Evolutionary conservation across 2,329 filamentous ascomycete genomes (phyloP).

Genomic region (Lasiodiplodia theobromae): DNA sequence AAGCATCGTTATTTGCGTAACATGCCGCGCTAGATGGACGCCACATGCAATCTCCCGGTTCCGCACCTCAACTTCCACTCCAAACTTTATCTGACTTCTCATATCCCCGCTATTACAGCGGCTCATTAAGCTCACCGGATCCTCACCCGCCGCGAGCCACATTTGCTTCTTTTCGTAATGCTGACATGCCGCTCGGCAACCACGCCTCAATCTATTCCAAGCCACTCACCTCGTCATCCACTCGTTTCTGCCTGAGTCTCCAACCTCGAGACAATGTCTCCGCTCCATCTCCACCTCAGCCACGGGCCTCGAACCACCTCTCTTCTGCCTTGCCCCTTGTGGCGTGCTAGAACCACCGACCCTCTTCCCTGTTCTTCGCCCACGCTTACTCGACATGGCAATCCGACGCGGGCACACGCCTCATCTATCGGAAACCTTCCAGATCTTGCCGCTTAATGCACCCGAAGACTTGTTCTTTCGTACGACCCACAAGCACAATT

Average conservation of each 20-base stretch:
- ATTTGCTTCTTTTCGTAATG: conserved; percentile 1
- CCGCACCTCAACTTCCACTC: conserved; percentile 5
- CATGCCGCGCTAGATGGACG: not conserved
- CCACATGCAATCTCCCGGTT: conserved; percentile 22
- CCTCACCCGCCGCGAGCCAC: not conserved
- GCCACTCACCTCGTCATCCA: not conserved
- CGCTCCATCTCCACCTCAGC: not conserved
- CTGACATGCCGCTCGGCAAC: too few relatives aligned
- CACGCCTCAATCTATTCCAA: not conserved
- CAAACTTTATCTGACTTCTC: not conserved
- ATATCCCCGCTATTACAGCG: too few relatives aligned
- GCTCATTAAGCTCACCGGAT: not conserved
- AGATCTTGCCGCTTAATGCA: conserved; percentile 6
- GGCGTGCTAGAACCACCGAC: not conserved
- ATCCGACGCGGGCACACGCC: not conserved
- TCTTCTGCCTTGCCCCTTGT: not conserved
- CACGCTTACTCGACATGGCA: not conserved
- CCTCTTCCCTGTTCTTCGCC: not conserved
- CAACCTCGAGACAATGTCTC: not conserved
- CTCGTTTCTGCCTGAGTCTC: not conserved
- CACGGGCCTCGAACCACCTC: not conserved
- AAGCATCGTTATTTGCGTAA: not conserved
- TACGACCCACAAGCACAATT: not conserved
- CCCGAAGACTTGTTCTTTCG: not conserved
- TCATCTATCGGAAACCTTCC: conserved; percentile 12